Percentiles rank a stretch among this genome's conserved stretches.
phyloP scores from a whole-genome alignment of 1,284 basidiomycete genomes.

The Rhodotorula sp. region DNA sequence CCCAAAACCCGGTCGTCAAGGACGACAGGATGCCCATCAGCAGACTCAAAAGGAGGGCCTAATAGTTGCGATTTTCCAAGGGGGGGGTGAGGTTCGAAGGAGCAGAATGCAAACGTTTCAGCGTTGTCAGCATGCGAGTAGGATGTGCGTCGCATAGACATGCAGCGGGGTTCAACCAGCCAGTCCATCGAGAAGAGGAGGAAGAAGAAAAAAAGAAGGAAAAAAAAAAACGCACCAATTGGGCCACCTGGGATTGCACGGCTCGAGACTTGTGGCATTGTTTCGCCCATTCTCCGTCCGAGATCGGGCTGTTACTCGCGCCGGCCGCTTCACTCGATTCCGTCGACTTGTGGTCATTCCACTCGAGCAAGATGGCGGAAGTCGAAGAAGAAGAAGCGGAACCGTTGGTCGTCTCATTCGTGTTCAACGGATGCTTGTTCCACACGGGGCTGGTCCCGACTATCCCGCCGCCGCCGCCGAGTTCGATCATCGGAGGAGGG shows the following conservation, averaged over 20 bases:
- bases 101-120: neutral
- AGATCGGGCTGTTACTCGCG: neutral
- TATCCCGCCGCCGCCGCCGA: neutral
- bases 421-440: neutral
- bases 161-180: neutral
- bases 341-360: neutral
- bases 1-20: slow-evolving; percentile 38
- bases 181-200: neutral
- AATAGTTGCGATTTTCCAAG: too few species aligned
- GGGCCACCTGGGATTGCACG: slow-evolving; percentile 25
- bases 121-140: too few species aligned
- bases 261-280: slow-evolving; percentile 16
- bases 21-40: slow-evolving; percentile 36
- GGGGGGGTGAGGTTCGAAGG: neutral
- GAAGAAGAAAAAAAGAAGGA: neutral
- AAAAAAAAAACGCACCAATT: slow-evolving; percentile 11
- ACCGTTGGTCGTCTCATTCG: neutral
- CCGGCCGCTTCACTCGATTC: neutral
- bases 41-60: slow-evolving; percentile 29
- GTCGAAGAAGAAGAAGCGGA: neutral
- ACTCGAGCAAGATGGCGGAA: neutral
- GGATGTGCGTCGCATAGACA: too few species aligned
- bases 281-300: slow-evolving; percentile 20
- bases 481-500: slow-evolving; percentile 18
- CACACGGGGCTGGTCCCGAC: neutral